Evolutionary conservation across 345 rosid species (phyloP).

Genomic region (Eucalyptus grandis): DNA sequence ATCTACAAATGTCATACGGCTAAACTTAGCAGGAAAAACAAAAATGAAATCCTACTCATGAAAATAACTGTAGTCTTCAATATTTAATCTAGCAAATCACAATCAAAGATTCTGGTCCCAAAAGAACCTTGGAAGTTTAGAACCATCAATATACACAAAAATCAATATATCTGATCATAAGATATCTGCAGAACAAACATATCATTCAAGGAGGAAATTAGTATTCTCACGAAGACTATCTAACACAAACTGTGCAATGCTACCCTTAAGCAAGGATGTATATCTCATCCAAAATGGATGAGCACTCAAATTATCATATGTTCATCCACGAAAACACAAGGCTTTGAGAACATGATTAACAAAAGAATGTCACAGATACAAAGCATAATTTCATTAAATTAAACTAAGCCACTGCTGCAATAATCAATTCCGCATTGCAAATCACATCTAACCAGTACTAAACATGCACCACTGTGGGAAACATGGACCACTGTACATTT

Average conservation of each 20-base stretch:
- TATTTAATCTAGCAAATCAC: background rate
- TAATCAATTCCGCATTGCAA: background rate
- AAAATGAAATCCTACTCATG: background rate
- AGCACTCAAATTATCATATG: background rate
- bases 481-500: background rate
- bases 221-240: background rate
- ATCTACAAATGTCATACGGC: background rate
- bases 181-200: background rate
- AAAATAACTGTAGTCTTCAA: background rate
- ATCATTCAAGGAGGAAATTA: background rate
- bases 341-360: background rate
- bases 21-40: background rate
- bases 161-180: background rate
- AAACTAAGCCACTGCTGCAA: background rate
- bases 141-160: background rate
- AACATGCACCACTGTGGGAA: background rate
- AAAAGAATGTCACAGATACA: background rate
- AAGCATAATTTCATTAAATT: background rate
- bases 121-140: background rate
- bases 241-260: background rate
- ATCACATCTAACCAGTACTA: background rate
- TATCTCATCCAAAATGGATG: background rate
- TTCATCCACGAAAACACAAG: background rate
- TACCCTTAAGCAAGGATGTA: background rate
- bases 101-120: background rate